Evolutionary conservation across 169 alveolate species (phyloP).

Genomic region (Pseudocohnilembus persalinus): DNA sequence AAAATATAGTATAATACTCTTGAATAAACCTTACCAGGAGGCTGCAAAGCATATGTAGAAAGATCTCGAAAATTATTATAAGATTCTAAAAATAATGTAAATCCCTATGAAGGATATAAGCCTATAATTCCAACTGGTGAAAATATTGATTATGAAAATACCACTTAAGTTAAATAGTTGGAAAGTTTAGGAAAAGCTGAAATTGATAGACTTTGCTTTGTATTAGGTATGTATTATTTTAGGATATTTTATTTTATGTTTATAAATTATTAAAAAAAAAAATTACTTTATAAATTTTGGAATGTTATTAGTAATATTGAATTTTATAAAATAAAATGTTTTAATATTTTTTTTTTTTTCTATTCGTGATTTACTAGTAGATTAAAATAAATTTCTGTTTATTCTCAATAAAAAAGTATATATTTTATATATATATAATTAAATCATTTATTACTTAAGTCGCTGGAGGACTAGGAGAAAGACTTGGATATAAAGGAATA

Average conservation of each 20-base stretch:
- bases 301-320: no score
- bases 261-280: no score
- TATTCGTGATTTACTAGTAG: no score
- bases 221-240: constrained; percentile 50
- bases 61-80: constrained; percentile 83
- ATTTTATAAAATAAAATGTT: no score
- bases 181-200: constrained; percentile 84
- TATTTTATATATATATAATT: no score
- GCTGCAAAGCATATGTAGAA: constrained; percentile 80
- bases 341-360: not conserved
- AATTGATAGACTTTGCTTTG: constrained; percentile 83
- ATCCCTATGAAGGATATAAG: constrained; percentile 85
- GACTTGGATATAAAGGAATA: constrained; percentile 91
- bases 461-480: constrained; percentile 96
- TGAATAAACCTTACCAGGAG: constrained; percentile 83
- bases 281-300: no score
- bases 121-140: constrained; percentile 79
- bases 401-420: no score
- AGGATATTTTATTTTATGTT: no score
- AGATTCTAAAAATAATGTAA: constrained; percentile 82
- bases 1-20: not conserved
- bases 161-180: constrained; percentile 64
- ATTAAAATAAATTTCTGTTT: no score
- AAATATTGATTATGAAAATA: constrained; percentile 52
- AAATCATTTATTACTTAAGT: constrained; percentile 43